These are phyloP conservation scores for Sarcomyxa edulis DNA, from an alignment of 768 basidiomycete species.

Conservation along the genomic window DNA sequence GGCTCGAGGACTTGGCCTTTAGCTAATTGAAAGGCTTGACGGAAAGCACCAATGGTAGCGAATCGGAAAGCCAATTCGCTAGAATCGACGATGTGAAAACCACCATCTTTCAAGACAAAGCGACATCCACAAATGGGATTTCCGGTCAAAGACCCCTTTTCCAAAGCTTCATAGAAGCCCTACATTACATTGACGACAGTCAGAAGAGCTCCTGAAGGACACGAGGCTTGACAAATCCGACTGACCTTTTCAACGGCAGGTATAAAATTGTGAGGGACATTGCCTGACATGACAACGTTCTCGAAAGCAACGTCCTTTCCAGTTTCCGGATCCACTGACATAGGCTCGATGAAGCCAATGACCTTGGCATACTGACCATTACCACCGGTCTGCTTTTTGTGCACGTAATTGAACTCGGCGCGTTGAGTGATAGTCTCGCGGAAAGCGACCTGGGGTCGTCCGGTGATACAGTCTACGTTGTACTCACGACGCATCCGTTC, in stretches of 20 bases:
- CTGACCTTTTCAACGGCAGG: slow-evolving; percentile 90
- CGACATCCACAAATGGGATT: slow-evolving; percentile 83
- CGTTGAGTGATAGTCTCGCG: slow-evolving; percentile 88
- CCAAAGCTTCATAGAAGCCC: slow-evolving; percentile 94
- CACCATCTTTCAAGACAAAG: slow-evolving; percentile 88
- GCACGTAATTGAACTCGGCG: slow-evolving; percentile 83
- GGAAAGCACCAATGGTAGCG: slow-evolving; percentile 87
- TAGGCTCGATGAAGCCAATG: slow-evolving; percentile 86
- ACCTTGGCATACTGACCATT: slow-evolving; percentile 96
- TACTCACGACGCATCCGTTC: slow-evolving; percentile 99
- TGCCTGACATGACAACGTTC: slow-evolving; percentile 86
- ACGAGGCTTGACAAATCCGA: no score
- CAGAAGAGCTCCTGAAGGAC: background rate
- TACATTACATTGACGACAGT: slow-evolving; percentile 19
- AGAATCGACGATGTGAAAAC: slow-evolving; percentile 91
- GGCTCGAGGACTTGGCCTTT: slow-evolving; percentile 87
- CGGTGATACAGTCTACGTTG: slow-evolving; percentile 87
- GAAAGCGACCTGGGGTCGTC: slow-evolving; percentile 95
- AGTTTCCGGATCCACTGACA: slow-evolving; percentile 65
- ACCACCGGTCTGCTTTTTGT: slow-evolving; percentile 98
- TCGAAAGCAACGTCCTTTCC: slow-evolving; percentile 85
- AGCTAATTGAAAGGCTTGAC: slow-evolving; percentile 78
- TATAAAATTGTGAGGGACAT: slow-evolving; percentile 86
- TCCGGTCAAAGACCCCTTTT: slow-evolving; percentile 86
- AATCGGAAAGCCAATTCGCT: slow-evolving; percentile 94